Evolutionary conservation across 805 yeast species (phyloP).

Genomic region (Metschnikowia picachoensis): DNA sequence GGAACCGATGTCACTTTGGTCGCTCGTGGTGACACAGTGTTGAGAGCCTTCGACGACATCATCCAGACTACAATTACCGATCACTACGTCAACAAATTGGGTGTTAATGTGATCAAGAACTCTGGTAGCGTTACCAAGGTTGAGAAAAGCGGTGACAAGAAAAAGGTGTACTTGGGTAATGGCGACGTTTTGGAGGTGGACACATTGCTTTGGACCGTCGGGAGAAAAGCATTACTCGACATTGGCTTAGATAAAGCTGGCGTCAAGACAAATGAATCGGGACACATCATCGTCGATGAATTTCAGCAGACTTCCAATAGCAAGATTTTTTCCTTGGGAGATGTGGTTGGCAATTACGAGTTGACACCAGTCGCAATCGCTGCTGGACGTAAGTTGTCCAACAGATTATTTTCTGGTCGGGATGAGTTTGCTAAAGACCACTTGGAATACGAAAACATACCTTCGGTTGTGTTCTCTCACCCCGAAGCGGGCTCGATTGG

Average conservation of each 20-base stretch:
- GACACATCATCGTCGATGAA: slow-evolving; percentile 77
- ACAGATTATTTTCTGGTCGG: slow-evolving; percentile 82
- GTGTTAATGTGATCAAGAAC: slow-evolving; percentile 74
- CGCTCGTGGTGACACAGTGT: slow-evolving; percentile 86
- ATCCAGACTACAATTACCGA: slow-evolving; percentile 79
- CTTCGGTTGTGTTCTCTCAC: slow-evolving; percentile 96
- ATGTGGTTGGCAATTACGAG: slow-evolving; percentile 88
- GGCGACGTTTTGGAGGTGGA: slow-evolving; percentile 56
- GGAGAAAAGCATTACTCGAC: slow-evolving; percentile 74
- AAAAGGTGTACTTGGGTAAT: slow-evolving; percentile 36
- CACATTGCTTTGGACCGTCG: slow-evolving; percentile 87
- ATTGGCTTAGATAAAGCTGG: slow-evolving; percentile 77
- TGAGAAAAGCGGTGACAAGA: slow-evolving; percentile 34
- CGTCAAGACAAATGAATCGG: slow-evolving; percentile 55
- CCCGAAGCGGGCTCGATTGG: slow-evolving; percentile 98
- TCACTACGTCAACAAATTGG: slow-evolving; percentile 68
- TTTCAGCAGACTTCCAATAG: slow-evolving; percentile 75
- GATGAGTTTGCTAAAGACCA: slow-evolving; percentile 64
- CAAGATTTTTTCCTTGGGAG: slow-evolving; percentile 84
- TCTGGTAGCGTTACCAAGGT: slow-evolving; percentile 42
- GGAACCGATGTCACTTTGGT: slow-evolving; percentile 84
- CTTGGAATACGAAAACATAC: slow-evolving; percentile 81
- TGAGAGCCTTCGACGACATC: slow-evolving; percentile 81
- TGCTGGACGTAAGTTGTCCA: slow-evolving; percentile 90
- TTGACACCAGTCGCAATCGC: slow-evolving; percentile 98